Base-by-base conservation (phyloP, 1,284 basidiomycete genomes). In the Ceratobasidium sp. region DNA sequence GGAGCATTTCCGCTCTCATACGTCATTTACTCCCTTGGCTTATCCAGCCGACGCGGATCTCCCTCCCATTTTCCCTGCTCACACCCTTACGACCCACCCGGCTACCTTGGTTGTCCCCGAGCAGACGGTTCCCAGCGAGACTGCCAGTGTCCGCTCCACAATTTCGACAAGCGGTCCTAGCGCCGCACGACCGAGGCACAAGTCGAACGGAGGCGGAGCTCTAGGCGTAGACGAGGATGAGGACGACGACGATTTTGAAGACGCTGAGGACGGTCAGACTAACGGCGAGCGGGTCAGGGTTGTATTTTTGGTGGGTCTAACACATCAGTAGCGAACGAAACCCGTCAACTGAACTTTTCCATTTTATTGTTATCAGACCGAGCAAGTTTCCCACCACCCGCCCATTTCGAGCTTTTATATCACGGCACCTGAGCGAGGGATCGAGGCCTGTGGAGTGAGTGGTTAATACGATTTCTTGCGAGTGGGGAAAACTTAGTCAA, bases 371-470 rank as follows among this genome's bases (percentile, higher is more conserved):
- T 44, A 24, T 48, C 77, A 84, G 83, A 93, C 91, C 31, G 92
- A 93, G 80, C 95, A 97, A 83, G 91, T 98, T 53, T 98, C 95
- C 9, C 97, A 99, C 84, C 97, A 99, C 80, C 98, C 97, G 0
- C 97, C 97, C 1, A 89, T 99, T 53, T 98, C 95, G 0, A 92
- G 94, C 0, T 98, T 92, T 81, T 91, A 90, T 78, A 93, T 93
- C n/a, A 80, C 84, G 14, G 96, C 93, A 81, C 94, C 94, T 0
- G 85, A 89, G 69, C 88, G 90, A 29, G 87, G 88, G n/a, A 81
- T 96, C 59, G 90, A 93, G 79, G 85, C 94, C 80, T 84, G 84
- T 33, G 93, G 94, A 7, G 80, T 85, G 65, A 50, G 67, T 69
- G 33, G 15, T 41, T 41, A 41, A 41, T 11, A 41, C 4, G 11